A percentile compares a stretch with the other conserved stretches of the same genome.
Conservation (phyloP, 495 filamentous ascomycete genomes). For the Lindgomyces ingoldianus region DNA sequence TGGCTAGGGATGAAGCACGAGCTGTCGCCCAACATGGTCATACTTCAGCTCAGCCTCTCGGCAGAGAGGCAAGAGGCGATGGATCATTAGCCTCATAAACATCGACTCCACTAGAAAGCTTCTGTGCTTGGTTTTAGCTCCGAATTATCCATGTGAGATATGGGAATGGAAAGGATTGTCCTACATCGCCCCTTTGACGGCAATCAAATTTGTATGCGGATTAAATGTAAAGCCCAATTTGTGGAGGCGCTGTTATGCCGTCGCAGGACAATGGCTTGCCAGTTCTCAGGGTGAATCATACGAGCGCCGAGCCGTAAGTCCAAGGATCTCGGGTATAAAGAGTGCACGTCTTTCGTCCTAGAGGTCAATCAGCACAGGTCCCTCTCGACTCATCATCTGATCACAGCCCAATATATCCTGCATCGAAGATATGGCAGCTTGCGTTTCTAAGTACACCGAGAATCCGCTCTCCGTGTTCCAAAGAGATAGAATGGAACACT, state of each 20-base stretch:
- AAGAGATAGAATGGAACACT: constrained; percentile 2
- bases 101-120: constrained; percentile 1
- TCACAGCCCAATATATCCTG: background rate
- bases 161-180: background rate
- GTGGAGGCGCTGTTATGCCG: background rate
- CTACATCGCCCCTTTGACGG: background rate
- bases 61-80: constrained; percentile 3
- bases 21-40: background rate
- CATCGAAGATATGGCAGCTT: background rate
- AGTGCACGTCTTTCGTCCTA: background rate
- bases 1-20: background rate
- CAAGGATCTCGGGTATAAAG: background rate
- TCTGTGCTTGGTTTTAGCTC: background rate
- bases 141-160: background rate
- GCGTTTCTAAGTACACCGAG: background rate
- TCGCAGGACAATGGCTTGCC: background rate
- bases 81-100: background rate
- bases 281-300: background rate
- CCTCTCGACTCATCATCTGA: background rate
- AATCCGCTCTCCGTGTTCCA: background rate
- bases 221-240: constrained; percentile 1
- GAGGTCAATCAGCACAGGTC: background rate
- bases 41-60: background rate
- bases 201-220: background rate
- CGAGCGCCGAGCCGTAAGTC: background rate